Conservation (phyloP, 257 asterid genomes). For the Penstemon barbatus region DNA sequence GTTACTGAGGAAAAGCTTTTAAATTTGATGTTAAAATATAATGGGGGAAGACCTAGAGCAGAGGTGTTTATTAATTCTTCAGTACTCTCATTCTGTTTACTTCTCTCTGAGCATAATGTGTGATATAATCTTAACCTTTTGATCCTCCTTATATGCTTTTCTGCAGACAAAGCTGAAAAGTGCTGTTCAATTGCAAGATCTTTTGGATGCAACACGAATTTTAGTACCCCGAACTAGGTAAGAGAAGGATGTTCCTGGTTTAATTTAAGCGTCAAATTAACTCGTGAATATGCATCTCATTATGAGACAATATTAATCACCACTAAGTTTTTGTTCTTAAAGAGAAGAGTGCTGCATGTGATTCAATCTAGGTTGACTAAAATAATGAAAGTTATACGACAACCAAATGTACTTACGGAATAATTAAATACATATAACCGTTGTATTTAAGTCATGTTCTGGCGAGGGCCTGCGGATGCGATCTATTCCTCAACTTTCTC, state of each 20-base stretch:
- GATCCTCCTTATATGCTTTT: conserved; percentile 30
- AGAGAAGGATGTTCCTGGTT: conserved; percentile 20
- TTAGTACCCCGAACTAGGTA: conserved; percentile 88
- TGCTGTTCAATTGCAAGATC: conserved; percentile 97
- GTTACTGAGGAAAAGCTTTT: conserved; percentile 95
- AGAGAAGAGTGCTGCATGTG: neutral
- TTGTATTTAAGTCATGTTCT: neutral
- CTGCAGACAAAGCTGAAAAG: conserved; percentile 89
- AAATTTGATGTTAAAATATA: conserved; percentile 92
- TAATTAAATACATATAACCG: neutral
- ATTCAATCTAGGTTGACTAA: conserved; percentile 15
- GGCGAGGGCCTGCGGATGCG: too few species aligned
- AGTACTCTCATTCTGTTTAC: conserved; percentile 22
- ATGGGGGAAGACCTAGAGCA: conserved; percentile 89
- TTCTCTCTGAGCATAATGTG: conserved; percentile 15
- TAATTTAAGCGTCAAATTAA: conserved; percentile 12
- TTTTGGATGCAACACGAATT: conserved; percentile 91
- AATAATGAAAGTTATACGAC: neutral
- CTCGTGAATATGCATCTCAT: conserved; percentile 17
- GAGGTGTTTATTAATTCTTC: conserved; percentile 56
- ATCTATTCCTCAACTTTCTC: too few species aligned
- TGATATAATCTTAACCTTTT: conserved; percentile 14
- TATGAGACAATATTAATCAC: conserved; percentile 20
- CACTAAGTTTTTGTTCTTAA: conserved; percentile 17
- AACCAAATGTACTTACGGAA: neutral